Conservation (phyloP, 2,329 filamentous ascomycete species). For the Trichoderma arundinaceum region DNA sequence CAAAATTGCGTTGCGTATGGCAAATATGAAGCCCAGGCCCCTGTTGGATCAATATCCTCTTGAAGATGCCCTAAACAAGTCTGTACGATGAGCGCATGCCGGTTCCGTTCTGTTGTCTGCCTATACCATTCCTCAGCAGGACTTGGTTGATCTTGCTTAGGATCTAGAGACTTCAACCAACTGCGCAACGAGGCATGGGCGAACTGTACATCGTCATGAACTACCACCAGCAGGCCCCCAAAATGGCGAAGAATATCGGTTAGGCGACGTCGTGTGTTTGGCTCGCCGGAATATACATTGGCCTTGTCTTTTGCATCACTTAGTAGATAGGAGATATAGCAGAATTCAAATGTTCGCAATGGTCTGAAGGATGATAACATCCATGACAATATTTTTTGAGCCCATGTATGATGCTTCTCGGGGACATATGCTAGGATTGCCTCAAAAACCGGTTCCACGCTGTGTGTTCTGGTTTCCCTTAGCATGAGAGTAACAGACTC, state of each 20-base stretch:
- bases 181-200: background rate
- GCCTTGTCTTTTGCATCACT: background rate
- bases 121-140: background rate
- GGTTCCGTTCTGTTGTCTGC: background rate
- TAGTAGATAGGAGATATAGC: background rate
- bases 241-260: background rate
- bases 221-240: background rate
- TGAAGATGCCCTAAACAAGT: background rate
- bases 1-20: constrained; percentile 16
- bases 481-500: background rate
- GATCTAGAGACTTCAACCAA: background rate
- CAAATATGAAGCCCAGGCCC: background rate
- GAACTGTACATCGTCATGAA: constrained; percentile 5
- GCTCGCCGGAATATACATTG: no score
- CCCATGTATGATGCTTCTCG: background rate
- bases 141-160: background rate
- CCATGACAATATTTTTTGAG: background rate
- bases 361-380: constrained; percentile 1
- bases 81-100: background rate
- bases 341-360: background rate
- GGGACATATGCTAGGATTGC: background rate
- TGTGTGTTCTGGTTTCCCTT: background rate
- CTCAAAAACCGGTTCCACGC: background rate
- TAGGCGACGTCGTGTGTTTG: background rate
- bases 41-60: background rate